These are phyloP conservation scores for Cryptomeria japonica DNA, from an alignment of 75 land plant genomes.

Conservation along the genomic window DNA sequence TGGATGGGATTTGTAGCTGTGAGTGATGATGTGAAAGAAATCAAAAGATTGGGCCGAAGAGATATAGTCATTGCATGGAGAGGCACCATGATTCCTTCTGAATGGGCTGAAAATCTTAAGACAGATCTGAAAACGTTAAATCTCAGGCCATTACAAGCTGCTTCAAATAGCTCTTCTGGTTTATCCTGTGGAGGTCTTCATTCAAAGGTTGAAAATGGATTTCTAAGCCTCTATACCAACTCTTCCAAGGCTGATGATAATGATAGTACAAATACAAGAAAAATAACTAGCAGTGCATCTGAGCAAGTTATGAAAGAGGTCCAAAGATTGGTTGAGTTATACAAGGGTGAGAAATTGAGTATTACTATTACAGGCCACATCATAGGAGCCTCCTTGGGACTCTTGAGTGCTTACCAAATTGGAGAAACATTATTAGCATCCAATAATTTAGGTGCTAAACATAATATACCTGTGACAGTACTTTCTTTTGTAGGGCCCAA, in stretches of 20 bases:
- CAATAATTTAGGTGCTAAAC: background rate
- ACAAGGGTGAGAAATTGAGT: constrained; percentile 50
- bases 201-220: constrained; percentile 31
- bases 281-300: constrained; percentile 21
- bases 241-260: constrained; percentile 3
- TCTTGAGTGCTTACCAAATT: constrained; percentile 14
- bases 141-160: background rate
- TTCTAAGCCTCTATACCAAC: constrained; percentile 43
- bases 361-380: constrained; percentile 69
- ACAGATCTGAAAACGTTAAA: constrained; percentile 21
- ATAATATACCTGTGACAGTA: background rate
- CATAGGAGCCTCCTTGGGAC: constrained; percentile 49
- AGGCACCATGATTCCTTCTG: constrained; percentile 59
- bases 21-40: constrained; percentile 28
- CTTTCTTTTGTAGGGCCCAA: background rate
- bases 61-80: constrained; percentile 62
- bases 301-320: constrained; percentile 37
- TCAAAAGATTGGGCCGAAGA: constrained; percentile 22
- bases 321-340: constrained; percentile 18
- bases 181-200: background rate
- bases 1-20: constrained; percentile 78
- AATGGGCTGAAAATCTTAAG: constrained; percentile 55
- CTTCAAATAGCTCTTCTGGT: background rate
- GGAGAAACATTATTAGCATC: background rate
- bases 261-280: background rate